A percentile compares a stretch with the other conserved stretches of the same genome.
These are phyloP conservation scores for Globisporangium sylvaticum DNA, from an alignment of 352 stramenopile species.

Conservation along the genomic window DNA sequence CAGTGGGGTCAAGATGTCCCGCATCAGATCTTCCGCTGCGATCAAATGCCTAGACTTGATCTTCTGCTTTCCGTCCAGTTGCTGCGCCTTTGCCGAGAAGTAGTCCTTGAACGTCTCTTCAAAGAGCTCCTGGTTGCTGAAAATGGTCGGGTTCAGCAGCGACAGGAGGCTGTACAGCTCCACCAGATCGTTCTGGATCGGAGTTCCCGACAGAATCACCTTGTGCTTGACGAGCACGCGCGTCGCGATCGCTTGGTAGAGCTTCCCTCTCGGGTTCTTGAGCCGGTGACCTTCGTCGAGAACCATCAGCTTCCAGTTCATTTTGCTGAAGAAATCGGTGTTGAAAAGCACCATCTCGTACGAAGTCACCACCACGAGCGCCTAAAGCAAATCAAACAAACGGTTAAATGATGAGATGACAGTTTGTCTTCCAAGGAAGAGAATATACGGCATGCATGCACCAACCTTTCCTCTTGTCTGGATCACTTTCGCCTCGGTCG, in stretches of 20 bases:
- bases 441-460: neutral
- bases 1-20: constrained; percentile 48
- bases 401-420: neutral
- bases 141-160: constrained; percentile 82
- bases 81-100: constrained; percentile 67
- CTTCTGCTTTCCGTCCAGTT: constrained; percentile 18
- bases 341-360: constrained; percentile 73
- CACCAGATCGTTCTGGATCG: constrained; percentile 84
- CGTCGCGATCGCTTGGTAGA: constrained; percentile 46
- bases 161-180: constrained; percentile 81
- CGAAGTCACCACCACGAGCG: constrained; percentile 65
- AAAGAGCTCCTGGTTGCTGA: constrained; percentile 60
- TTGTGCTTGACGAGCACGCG: constrained; percentile 35
- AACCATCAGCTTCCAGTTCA: constrained; percentile 57
- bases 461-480: constrained; percentile 9
- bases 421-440: neutral
- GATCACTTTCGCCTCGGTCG: constrained; percentile 6
- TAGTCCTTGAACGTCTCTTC: constrained; percentile 45
- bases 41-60: constrained; percentile 23
- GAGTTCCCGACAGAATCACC: constrained; percentile 79
- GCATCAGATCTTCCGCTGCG: constrained; percentile 50
- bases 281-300: constrained; percentile 88
- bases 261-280: constrained; percentile 74
- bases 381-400: constrained; percentile 1
- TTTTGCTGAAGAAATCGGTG: constrained; percentile 43